Conservation (phyloP, 495 filamentous ascomycete genomes). For the Neurospora sp. region DNA sequence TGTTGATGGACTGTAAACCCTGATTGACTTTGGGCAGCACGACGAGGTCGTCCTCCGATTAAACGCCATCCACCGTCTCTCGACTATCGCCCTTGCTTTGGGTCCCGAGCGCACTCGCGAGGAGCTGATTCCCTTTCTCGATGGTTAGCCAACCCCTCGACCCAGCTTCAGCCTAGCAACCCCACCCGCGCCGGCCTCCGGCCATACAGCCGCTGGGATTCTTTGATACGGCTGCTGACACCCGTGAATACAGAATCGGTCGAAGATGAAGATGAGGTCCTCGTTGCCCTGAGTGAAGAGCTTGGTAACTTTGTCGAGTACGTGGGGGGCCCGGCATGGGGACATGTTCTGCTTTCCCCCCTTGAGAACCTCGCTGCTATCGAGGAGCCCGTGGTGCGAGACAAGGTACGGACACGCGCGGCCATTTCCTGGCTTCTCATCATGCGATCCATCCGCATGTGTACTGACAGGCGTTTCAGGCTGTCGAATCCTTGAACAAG, state of each 20-base stretch:
- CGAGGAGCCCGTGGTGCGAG: conserved; percentile 91
- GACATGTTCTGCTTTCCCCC: conserved; percentile 91
- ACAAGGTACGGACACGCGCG: conserved; percentile 57
- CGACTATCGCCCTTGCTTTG: conserved; percentile 91
- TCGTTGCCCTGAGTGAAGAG: conserved; percentile 94
- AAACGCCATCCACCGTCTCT: conserved; percentile 96
- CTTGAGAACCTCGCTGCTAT: conserved; percentile 97
- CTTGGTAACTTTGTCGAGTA: conserved; percentile 95
- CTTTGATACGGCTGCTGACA: neutral
- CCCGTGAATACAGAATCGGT: conserved; percentile 65
- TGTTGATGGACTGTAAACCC: neutral
- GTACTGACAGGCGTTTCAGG: conserved; percentile 42
- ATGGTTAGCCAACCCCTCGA: conserved; percentile 50
- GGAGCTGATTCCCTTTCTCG: conserved; percentile 95
- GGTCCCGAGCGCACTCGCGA: conserved; percentile 93
- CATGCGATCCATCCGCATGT: neutral
- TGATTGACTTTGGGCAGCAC: conserved; percentile 50
- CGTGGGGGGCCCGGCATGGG: conserved; percentile 86
- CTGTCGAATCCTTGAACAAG: conserved; percentile 97
- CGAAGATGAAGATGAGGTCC: conserved; percentile 96
- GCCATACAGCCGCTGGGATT: neutral
- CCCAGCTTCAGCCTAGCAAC: neutral
- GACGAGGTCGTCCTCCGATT: conserved; percentile 95
- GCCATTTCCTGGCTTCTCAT: neutral
- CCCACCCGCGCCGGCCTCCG: neutral